Percentiles rank a stretch among this genome's conserved stretches.
phyloP scores from a whole-genome alignment of 768 basidiomycete genomes.

The Pisolithus tinctorius region DNA sequence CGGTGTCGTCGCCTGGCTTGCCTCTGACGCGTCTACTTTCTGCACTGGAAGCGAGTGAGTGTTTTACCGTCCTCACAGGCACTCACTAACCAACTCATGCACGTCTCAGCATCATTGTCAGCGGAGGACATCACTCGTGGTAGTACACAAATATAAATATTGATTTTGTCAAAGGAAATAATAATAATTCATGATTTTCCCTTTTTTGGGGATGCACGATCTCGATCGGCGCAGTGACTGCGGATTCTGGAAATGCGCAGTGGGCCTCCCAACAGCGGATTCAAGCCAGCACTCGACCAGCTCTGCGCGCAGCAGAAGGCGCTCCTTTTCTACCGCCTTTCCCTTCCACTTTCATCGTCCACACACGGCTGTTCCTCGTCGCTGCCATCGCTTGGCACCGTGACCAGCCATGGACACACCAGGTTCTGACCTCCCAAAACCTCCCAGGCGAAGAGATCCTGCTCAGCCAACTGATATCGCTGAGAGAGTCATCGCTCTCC shows the following conservation, averaged over 20 bases:
- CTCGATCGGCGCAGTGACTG: constrained; percentile 32
- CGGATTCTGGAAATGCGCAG: constrained; percentile 23
- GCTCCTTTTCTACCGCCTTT: not conserved
- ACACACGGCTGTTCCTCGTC: not conserved
- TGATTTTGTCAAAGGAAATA: not conserved
- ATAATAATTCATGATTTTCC: no score
- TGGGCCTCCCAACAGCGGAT: not conserved
- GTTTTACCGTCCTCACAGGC: not conserved
- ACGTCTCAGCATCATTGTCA: constrained; percentile 22
- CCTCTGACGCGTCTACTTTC: constrained; percentile 69
- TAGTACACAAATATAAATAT: constrained; percentile 2
- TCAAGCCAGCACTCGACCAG: not conserved
- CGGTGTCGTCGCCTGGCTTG: constrained; percentile 65
- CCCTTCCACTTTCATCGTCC: not conserved
- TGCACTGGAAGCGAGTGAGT: constrained; percentile 81
- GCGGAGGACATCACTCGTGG: constrained; percentile 28
- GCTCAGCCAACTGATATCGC: constrained; percentile 42
- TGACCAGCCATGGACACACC: constrained; percentile 23
- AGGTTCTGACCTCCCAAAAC: constrained; percentile 17
- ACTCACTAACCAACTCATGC: not conserved
- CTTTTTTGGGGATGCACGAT: constrained; percentile 9
- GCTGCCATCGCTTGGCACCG: not conserved
- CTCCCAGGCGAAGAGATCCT: constrained; percentile 34
- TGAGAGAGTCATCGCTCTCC: constrained; percentile 62
- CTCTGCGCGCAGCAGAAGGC: constrained; percentile 1